These are phyloP conservation scores for Alloteropsis semialata DNA, from an alignment of 176 grass and related monocot genomes.

Conservation along the genomic window DNA sequence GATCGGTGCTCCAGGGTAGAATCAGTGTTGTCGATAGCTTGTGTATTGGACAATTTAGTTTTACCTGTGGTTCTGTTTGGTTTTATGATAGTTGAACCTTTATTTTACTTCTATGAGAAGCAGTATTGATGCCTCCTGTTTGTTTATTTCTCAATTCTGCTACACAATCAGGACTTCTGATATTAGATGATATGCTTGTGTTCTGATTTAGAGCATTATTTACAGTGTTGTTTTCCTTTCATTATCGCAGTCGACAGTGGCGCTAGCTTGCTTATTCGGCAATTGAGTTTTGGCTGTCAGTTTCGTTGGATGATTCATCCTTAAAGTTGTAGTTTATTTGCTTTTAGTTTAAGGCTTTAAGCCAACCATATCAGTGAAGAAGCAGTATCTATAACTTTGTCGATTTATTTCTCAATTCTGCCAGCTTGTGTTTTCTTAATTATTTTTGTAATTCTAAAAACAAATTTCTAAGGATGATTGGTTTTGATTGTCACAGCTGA, in stretches of 20 bases:
- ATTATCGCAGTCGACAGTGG: not conserved
- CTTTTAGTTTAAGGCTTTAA: not conserved
- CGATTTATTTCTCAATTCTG: not conserved
- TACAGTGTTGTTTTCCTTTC: not conserved
- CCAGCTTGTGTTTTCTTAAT: not conserved
- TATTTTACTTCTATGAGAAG: not conserved
- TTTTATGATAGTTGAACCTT: not conserved
- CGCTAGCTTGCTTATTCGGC: not conserved
- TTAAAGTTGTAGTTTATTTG: not conserved
- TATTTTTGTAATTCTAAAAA: not conserved
- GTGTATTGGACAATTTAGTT: not conserved
- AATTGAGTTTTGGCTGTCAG: not conserved
- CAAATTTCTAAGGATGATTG: not conserved
- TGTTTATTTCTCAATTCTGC: not conserved
- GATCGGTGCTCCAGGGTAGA: not conserved
- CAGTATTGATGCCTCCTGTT: not conserved
- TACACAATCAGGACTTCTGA: no score
- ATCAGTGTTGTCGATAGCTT: not conserved
- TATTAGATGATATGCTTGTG: not conserved
- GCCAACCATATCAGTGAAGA: not conserved
- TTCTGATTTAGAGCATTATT: not conserved
- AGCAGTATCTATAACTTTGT: not conserved
- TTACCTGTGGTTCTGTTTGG: not conserved
- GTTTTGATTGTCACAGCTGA: conserved; percentile 53
- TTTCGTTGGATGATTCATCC: not conserved